A percentile compares a stretch with the other conserved stretches of the same genome.
Conservation (phyloP, 148 eudicot genomes). For the Salicornia ramosissima region DNA sequence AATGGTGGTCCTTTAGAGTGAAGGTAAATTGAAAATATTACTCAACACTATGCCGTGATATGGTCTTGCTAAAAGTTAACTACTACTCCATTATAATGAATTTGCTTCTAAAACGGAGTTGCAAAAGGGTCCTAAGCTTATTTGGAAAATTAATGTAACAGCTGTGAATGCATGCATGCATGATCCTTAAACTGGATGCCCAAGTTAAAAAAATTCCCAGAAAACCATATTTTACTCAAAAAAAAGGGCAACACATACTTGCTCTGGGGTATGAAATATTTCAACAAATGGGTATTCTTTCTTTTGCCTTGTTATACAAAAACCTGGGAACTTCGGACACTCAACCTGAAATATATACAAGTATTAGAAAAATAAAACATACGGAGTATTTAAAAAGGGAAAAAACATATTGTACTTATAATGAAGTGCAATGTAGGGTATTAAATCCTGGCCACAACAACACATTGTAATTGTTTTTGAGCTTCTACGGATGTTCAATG, state of each 20-base stretch:
- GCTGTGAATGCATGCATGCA: too few relatives aligned
- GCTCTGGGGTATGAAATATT: slow-evolving; percentile 87
- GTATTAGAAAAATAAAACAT: not conserved
- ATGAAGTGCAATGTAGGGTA: not conserved
- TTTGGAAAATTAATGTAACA: not conserved
- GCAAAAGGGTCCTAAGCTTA: not conserved
- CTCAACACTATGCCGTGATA: too few relatives aligned
- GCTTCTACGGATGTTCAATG: too few relatives aligned
- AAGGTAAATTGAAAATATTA: not conserved
- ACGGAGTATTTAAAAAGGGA: not conserved
- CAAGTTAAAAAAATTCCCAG: not conserved
- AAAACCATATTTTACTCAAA: slow-evolving; percentile 11
- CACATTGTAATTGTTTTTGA: not conserved
- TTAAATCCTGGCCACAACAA: not conserved
- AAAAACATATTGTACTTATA: slow-evolving; percentile 4
- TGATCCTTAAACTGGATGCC: not conserved
- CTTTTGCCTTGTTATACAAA: slow-evolving; percentile 81
- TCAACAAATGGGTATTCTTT: slow-evolving; percentile 93
- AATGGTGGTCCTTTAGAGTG: not conserved
- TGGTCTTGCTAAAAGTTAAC: not conserved
- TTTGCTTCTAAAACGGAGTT: not conserved
- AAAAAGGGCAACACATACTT: slow-evolving; percentile 39
- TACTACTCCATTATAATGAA: not conserved
- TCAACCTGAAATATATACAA: slow-evolving; percentile 57
- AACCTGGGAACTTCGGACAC: slow-evolving; percentile 97